A percentile compares a stretch with the other conserved stretches of the same genome.
These are phyloP conservation scores for Lodderomyces beijingensis DNA, from an alignment of 1,139 yeast species.

Conservation along the genomic window DNA sequence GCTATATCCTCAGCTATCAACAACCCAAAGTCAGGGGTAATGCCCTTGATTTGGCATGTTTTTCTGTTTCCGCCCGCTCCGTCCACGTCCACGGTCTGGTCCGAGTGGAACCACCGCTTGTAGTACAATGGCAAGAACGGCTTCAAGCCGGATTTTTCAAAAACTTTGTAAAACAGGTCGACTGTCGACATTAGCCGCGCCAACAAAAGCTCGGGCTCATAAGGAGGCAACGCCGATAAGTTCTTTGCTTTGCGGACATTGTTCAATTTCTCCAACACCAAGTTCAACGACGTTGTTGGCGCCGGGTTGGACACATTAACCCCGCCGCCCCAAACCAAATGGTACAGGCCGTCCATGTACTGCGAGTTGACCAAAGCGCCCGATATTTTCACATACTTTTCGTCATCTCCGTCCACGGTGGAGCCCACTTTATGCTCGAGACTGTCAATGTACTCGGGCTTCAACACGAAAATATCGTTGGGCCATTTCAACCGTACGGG, in stretches of 20 bases:
- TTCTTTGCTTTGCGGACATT: slow-evolving; percentile 40
- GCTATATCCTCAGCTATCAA: slow-evolving; percentile 68
- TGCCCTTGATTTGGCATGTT: slow-evolving; percentile 68
- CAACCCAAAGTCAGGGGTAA: slow-evolving; percentile 80
- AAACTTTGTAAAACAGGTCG: slow-evolving; percentile 56
- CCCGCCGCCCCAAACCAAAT: slow-evolving; percentile 80
- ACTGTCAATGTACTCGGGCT: slow-evolving; percentile 50
- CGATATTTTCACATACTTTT: slow-evolving; percentile 68
- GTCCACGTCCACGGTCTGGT: slow-evolving; percentile 59
- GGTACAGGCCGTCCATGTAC: slow-evolving; percentile 52
- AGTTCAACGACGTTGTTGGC: slow-evolving; percentile 85
- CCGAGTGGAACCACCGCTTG: slow-evolving; percentile 77
- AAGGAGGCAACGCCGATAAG: slow-evolving; percentile 42
- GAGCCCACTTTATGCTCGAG: slow-evolving; percentile 27
- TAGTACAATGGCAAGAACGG: slow-evolving; percentile 75
- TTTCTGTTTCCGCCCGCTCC: slow-evolving; percentile 31
- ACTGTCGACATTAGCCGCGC: slow-evolving; percentile 69
- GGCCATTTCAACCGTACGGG: slow-evolving; percentile 96
- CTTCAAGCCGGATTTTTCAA: slow-evolving; percentile 59
- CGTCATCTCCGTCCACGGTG: slow-evolving; percentile 38
- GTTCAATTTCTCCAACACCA: slow-evolving; percentile 61
- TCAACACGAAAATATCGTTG: slow-evolving; percentile 77
- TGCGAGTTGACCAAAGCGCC: slow-evolving; percentile 86
- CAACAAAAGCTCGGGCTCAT: slow-evolving; percentile 56
- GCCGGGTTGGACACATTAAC: slow-evolving; percentile 80